A percentile compares a stretch with the other conserved stretches of the same genome.
Evolutionary conservation across 306 rosid genomes (phyloP).

Genomic region (Notholithocarpus densiflorus): DNA sequence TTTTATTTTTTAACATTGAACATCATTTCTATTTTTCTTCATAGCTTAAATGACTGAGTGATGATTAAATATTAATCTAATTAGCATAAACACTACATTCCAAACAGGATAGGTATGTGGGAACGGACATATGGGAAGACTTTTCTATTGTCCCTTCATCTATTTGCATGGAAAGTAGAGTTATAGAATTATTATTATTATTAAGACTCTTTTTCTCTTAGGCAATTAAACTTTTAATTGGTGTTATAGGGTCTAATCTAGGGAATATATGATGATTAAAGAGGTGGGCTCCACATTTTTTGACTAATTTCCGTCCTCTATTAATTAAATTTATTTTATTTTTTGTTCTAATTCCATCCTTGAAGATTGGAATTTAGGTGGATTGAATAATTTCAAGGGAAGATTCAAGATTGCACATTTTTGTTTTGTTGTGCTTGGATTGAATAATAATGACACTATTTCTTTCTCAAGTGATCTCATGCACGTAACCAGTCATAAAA

Average conservation of each 20-base stretch:
- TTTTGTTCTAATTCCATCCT: background rate
- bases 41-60: background rate
- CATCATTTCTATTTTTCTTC: background rate
- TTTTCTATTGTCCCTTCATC: background rate
- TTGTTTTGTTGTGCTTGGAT: background rate
- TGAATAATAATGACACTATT: too few species aligned
- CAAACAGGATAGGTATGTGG: too few species aligned
- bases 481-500: background rate
- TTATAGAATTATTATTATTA: too few species aligned
- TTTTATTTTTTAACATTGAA: background rate
- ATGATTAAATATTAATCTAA: too few species aligned
- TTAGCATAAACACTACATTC: too few species aligned
- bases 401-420: background rate
- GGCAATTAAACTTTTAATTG: background rate
- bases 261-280: conserved; percentile 9
- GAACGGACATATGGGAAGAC: background rate
- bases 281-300: background rate
- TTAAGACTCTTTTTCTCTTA: background rate
- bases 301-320: background rate
- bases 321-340: too few species aligned
- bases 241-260: background rate
- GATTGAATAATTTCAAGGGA: background rate
- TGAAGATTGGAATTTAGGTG: background rate
- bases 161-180: background rate
- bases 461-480: too few species aligned